Evolutionary conservation across 1,284 basidiomycete genomes (phyloP), one percentile per base, ranked within the genome.

Genomic region (Mycena sp.): DNA sequence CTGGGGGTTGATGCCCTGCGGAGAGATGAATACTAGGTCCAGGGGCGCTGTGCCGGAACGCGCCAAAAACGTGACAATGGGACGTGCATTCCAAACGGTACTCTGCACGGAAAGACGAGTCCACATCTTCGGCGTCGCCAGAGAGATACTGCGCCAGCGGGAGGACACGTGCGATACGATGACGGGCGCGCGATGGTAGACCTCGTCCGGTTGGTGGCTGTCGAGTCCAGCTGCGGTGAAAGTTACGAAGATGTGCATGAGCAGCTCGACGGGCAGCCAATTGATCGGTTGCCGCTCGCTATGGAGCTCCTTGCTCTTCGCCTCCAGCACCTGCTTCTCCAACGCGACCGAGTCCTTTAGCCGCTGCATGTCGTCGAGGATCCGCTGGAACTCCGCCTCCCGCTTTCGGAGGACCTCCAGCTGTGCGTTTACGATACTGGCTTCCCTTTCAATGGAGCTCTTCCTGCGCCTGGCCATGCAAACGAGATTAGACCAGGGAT

Each of bases 211-310:
- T 16, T 62, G 41, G 28, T 65, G 37, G 51, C 71, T 67, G 30
- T 63, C 58, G 19, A 55, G 35, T 46, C 59, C 61, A 4, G 58
- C 56, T 25, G 61, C 62, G 49, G 69, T 60, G 52, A 71, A 69
- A 19, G 71, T 67, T 43, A 77, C 48, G 61, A 85, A 87, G 45
- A 85, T 77, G 17, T 80, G 74, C 45, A 76, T 67, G 53, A 87
- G 76, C 17, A 86, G 71, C 67, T 86, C 85, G 19, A 76, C 64
- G 7, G 85, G 85, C 35, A 86, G 77, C 79, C 79, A 81, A 64
- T 83, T 79, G 58, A 85, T 76, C 16, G 83, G 84, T 25, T 79
- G 73, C 44, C 73, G 77, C 67, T 79, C 74, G 14, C 45, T 57
- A 41, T 67, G 52, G 14, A 67, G 65, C 14, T 61, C 65, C 25